Percentiles rank a stretch among this genome's conserved stretches.
Conservation (phyloP, 352 stramenopile genomes). For the Phytopythium vexans region DNA sequence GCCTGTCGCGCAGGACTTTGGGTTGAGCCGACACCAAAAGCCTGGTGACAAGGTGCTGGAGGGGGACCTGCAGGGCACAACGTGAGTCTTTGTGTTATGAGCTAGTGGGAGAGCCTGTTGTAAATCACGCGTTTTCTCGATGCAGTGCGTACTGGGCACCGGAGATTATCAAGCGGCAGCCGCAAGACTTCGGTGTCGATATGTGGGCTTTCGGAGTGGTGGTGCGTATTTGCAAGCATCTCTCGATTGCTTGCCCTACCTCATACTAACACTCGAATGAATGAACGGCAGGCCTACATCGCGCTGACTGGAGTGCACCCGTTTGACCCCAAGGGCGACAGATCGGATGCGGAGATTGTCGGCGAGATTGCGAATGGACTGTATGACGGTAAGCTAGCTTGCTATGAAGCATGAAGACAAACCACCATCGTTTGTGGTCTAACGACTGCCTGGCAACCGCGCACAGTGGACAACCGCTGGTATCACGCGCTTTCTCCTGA, state of each 20-base stretch:
- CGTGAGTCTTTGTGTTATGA: slow-evolving; percentile 28
- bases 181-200: slow-evolving; percentile 69
- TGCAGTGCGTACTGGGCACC: slow-evolving; percentile 73
- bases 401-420: not conserved
- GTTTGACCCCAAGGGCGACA: slow-evolving; percentile 70
- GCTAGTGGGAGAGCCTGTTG: not conserved
- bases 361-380: slow-evolving; percentile 44
- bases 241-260: not conserved
- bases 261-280: not conserved
- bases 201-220: slow-evolving; percentile 82
- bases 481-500: slow-evolving; percentile 53
- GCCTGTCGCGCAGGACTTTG: slow-evolving; percentile 52
- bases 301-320: slow-evolving; percentile 71
- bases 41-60: slow-evolving; percentile 48
- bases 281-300: slow-evolving; percentile 51
- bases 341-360: slow-evolving; percentile 70
- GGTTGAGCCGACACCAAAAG: slow-evolving; percentile 43
- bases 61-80: slow-evolving; percentile 53
- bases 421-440: too few species aligned
- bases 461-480: slow-evolving; percentile 61
- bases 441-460: too few species aligned
- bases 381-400: slow-evolving; percentile 52
- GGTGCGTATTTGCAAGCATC: slow-evolving; percentile 19
- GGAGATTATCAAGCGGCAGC: slow-evolving; percentile 68
- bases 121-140: not conserved